Conservation (phyloP, 2,329 filamentous ascomycete genomes). For the Trichoderma breve region DNA sequence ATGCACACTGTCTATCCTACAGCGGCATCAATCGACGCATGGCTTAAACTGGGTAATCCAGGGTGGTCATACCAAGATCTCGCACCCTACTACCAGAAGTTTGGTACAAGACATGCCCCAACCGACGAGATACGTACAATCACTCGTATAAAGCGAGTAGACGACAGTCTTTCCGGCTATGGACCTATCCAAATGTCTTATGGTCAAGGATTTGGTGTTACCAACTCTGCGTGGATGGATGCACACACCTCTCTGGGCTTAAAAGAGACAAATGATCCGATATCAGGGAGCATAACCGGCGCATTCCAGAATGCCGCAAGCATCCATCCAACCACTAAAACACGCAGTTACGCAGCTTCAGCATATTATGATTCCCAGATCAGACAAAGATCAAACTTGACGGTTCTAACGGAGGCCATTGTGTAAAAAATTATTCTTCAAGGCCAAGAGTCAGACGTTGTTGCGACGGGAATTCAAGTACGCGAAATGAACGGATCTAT, state of each 20-base stretch:
- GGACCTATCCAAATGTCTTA: neutral
- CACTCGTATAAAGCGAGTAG: neutral
- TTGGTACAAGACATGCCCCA: neutral
- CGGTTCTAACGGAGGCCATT: neutral
- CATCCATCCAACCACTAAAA: neutral
- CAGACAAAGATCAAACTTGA: neutral
- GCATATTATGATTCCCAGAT: neutral
- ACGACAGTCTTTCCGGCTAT: neutral
- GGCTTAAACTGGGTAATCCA: neutral
- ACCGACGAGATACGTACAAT: neutral
- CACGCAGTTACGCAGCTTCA: neutral
- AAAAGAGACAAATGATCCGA: neutral
- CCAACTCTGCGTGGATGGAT: neutral
- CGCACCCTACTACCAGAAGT: neutral
- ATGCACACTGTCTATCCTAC: neutral
- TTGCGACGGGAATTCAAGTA: neutral
- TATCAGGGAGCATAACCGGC: neutral
- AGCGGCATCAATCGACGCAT: neutral
- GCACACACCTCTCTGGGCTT: neutral
- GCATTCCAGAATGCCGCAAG: neutral
- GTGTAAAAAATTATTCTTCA: neutral
- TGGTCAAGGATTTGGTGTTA: neutral
- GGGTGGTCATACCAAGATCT: neutral
- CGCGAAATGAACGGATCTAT: neutral
- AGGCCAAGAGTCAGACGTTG: neutral